Evolutionary conservation across 2,329 filamentous ascomycete species (phyloP), one percentile per base, ranked within the genome.

Genomic region (Aspergillus sp.): DNA sequence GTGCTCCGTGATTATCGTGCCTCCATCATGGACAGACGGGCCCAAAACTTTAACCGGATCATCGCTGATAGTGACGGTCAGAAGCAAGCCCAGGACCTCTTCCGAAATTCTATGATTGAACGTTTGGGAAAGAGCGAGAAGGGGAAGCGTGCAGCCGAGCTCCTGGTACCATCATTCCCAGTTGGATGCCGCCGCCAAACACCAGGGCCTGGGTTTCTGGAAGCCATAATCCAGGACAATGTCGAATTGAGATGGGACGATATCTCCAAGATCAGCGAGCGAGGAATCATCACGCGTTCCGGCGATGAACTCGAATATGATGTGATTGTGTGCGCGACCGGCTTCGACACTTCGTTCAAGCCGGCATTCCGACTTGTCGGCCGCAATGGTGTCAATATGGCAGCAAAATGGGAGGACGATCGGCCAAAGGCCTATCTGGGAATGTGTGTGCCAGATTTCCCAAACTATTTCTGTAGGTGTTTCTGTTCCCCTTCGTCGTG

Each of bases 331-430:
- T 73, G 70, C 53, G 70, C 71, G 5, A 76, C 72, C 2, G 73
- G 74, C 0, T 76, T 73, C 53, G 67, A 75, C 51, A 68, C 71
- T 13, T 66, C 65, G 9, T 74, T 68, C 34, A 56, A 55, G 0
- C 73, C 72, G 3, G 58, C 60, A 3, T 75, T 66, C 49, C 59
- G 64, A 5, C 49, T 73, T 6, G 57, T 69, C 17, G 65, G 76
- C 9, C 56, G 56, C 0, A 47, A 62, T 2, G 60, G 60, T 5
- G 25, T 49, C 47, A 44, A 49, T 3, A 49, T 67, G 16, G 48
- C 49, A 9, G 52, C 62, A 16, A 47, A 58, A 34, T 67, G 65
- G 58, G 29, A 23, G n/a, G 13, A 17, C 5, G 16, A 52, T 2
- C 25, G 47, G 3, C 61, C 65, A 1, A 47, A 58, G 25, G 58